Base-by-base conservation (phyloP, 2,329 filamentous ascomycete species). In the Sclerotinia spermophila region DNA sequence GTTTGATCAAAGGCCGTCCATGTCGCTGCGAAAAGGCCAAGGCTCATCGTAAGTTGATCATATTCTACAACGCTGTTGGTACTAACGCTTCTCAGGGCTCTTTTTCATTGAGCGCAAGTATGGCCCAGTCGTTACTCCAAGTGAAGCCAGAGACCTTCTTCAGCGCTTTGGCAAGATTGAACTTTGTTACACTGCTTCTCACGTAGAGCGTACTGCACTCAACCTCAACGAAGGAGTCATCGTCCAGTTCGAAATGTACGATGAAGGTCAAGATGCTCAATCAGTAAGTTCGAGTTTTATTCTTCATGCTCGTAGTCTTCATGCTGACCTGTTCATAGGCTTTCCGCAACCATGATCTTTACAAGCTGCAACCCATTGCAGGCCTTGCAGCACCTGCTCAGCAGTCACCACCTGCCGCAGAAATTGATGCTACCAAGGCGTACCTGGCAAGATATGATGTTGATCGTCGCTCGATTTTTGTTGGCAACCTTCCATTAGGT, bases 21-120 rank as follows among this genome's bases (percentile, higher is more conserved):
- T 87, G 86, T 78, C 86, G 89, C 27, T 86, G 84, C 30, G 88
- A 91, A 79, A 85, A 83, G 78, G 86, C 86, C 30, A 85, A 85
- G 73, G 87, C 85, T 38, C 86, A 88, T 74, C 82, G 88, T 87
- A 79, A 81, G 85, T 79, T 61, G 27, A 44, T 11, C 24, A 59
- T 51, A 19, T 71, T 17, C 66, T 19, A 68, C 60, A 69, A 35
- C n/a, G 21, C 33, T 44, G 60, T 2, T 53, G 0, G 55, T 35
- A n/a, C 71, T 75, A 71, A 62, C 27, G 40, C 64, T 30, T 30
- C n/a, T 6, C 59, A 88, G 86, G 84, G 7, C 81, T 81, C 5
- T 88, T 84, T 73, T 79, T 85, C 21, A 80, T 88, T 30, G 84
- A 81, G 73, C 80, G 79, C 45, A 79, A 79, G 48, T 75, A 82